phyloP scores from a whole-genome alignment of 192 early-diverging fungal genomes.

The Podila horticola region DNA sequence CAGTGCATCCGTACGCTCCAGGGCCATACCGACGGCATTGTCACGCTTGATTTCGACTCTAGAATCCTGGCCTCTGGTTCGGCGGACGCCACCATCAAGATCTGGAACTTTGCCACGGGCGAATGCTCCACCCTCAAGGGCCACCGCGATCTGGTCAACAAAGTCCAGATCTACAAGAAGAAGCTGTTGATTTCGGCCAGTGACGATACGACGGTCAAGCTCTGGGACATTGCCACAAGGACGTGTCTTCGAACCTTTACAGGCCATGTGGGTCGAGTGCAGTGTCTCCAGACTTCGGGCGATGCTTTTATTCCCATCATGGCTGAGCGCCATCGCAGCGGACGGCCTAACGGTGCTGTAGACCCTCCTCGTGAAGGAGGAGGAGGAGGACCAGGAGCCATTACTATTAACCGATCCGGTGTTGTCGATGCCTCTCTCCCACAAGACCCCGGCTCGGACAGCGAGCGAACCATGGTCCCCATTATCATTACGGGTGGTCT shows the following conservation, averaged over 20 bases:
- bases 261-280: constrained; percentile 83
- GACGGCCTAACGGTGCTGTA: constrained; percentile 4
- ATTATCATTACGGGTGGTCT: constrained; percentile 85
- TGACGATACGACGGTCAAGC: constrained; percentile 86
- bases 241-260: constrained; percentile 72
- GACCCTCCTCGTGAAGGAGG: constrained; percentile 12
- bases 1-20: constrained; percentile 86
- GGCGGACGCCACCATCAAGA: constrained; percentile 84
- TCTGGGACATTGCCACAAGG: constrained; percentile 85
- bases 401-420: constrained; percentile 49
- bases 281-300: constrained; percentile 57
- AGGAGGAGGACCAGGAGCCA: constrained; percentile 8
- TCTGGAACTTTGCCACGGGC: constrained; percentile 83
- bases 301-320: constrained; percentile 50
- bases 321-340: constrained; percentile 24
- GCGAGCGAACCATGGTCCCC: constrained; percentile 46
- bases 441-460: constrained; percentile 32
- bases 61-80: constrained; percentile 87
- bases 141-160: constrained; percentile 93
- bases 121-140: constrained; percentile 80
- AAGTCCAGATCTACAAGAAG: constrained; percentile 80
- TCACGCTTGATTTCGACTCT: constrained; percentile 84
- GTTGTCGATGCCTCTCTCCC: constrained; percentile 53
- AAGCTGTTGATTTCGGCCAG: constrained; percentile 82
- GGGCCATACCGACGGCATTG: constrained; percentile 83